These are phyloP conservation scores for Calonectria crousiana DNA, from an alignment of 2,329 filamentous ascomycete species.

Conservation along the genomic window DNA sequence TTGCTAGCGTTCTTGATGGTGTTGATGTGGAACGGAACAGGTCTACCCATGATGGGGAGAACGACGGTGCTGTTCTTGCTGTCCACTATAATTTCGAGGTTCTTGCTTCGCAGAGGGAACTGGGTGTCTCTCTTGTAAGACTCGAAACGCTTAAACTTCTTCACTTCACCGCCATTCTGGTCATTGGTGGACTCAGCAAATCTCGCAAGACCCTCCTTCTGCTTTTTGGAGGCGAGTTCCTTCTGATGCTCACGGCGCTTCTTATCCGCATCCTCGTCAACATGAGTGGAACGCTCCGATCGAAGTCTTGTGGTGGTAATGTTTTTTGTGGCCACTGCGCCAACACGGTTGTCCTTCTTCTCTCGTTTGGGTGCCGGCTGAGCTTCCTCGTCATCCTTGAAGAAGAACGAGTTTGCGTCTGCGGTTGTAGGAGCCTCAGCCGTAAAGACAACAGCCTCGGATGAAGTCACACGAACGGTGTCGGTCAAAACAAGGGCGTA, in stretches of 20 bases:
- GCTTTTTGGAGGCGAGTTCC: slow-evolving; percentile 87
- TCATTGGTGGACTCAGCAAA: slow-evolving; percentile 89
- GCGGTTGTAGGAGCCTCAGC: slow-evolving; percentile 92
- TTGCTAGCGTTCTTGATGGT: slow-evolving; percentile 99
- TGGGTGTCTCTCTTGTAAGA: slow-evolving; percentile 99
- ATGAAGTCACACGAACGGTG: slow-evolving; percentile 86
- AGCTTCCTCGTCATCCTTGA: slow-evolving; percentile 94
- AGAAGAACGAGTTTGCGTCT: slow-evolving; percentile 97
- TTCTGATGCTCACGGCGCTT: slow-evolving; percentile 92
- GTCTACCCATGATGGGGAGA: slow-evolving; percentile 95
- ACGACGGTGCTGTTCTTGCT: slow-evolving; percentile 91
- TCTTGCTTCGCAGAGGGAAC: slow-evolving; percentile 84
- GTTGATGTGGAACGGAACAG: slow-evolving; percentile 96
- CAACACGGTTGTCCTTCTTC: slow-evolving; percentile 85
- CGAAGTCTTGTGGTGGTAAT: slow-evolving; percentile 94
- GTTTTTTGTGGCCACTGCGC: slow-evolving; percentile 92
- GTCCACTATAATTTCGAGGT: slow-evolving; percentile 91
- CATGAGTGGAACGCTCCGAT: slow-evolving; percentile 88
- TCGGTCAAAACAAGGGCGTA: slow-evolving; percentile 94
- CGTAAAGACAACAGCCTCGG: slow-evolving; percentile 90
- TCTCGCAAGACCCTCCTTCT: slow-evolving; percentile 85
- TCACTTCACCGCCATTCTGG: slow-evolving; percentile 90
- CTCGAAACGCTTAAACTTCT: slow-evolving; percentile 99
- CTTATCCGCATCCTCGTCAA: slow-evolving; percentile 90
- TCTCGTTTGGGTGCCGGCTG: slow-evolving; percentile 90